These are phyloP conservation scores for Schizosaccharomyces cryophilus DNA, from an alignment of 805 yeast genomes.

Conservation along the genomic window DNA sequence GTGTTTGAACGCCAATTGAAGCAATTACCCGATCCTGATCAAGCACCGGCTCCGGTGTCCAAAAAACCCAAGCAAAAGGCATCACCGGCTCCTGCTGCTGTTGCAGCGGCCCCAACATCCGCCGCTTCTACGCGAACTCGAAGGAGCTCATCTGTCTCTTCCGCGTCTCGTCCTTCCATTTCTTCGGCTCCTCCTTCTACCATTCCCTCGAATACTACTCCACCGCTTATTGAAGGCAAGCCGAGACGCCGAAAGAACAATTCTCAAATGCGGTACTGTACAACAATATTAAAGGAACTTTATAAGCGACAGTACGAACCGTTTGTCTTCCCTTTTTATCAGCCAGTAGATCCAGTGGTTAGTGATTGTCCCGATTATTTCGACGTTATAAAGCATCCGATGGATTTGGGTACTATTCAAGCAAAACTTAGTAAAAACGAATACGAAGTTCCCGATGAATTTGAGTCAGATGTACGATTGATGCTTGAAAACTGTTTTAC, in stretches of 20 bases:
- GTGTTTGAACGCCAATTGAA: conserved; percentile 82
- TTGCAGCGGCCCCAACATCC: not conserved
- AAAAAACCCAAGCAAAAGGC: not conserved
- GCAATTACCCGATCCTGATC: conserved; percentile 37
- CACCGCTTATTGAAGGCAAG: conserved; percentile 68
- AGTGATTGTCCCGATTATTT: conserved; percentile 75
- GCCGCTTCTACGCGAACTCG: not conserved
- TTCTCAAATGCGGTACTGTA: conserved; percentile 69
- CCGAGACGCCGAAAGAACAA: conserved; percentile 84
- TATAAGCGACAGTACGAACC: conserved; percentile 59
- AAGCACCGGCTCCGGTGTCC: conserved; percentile 8
- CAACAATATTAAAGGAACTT: conserved; percentile 58
- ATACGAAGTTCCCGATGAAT: conserved; percentile 71
- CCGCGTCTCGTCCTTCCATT: not conserved
- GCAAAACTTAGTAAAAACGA: conserved; percentile 62
- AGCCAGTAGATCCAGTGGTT: conserved; percentile 89
- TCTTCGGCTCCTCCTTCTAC: conserved; percentile 16
- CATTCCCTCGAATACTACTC: conserved; percentile 90
- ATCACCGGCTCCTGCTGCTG: not conserved
- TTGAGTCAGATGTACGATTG: conserved; percentile 57
- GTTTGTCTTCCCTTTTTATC: conserved; percentile 70
- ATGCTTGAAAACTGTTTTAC: conserved; percentile 73
- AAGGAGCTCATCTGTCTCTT: not conserved
- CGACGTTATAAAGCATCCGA: conserved; percentile 70
- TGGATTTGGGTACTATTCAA: conserved; percentile 77